Percentiles rank a stretch among this genome's conserved stretches.
phyloP scores from a whole-genome alignment of 192 early-diverging fungal species.

The Coemansia sp. region DNA sequence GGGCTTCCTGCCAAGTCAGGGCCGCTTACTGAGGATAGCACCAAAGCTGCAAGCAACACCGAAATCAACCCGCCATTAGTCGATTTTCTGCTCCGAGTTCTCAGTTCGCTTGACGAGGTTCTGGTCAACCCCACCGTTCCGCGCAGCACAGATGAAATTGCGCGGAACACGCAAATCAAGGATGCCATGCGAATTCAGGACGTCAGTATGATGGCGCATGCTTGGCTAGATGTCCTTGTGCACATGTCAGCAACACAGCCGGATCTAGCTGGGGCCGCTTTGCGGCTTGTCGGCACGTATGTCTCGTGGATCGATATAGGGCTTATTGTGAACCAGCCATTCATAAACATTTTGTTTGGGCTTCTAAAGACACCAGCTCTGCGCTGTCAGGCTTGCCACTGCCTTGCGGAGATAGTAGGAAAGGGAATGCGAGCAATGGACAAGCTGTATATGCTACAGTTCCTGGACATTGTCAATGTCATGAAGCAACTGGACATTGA shows the following conservation, averaged over 20 bases:
- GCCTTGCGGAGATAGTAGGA: conserved; percentile 79
- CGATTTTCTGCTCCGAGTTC: conserved; percentile 80
- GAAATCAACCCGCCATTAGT: conserved; percentile 53
- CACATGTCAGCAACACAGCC: conserved; percentile 57
- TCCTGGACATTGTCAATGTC: conserved; percentile 52
- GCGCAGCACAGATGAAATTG: conserved; percentile 64
- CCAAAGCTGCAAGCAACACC: conserved; percentile 52
- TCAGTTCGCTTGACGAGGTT: conserved; percentile 83
- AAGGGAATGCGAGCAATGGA: conserved; percentile 94
- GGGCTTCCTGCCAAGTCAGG: conserved; percentile 51
- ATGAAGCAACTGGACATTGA: conserved; percentile 42
- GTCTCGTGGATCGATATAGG: conserved; percentile 96
- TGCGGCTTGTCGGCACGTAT: conserved; percentile 82
- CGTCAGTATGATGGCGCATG: conserved; percentile 67
- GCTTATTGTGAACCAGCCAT: conserved; percentile 80
- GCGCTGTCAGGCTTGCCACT: conserved; percentile 75
- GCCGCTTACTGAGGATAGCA: conserved; percentile 43
- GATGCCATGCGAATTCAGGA: conserved; percentile 86
- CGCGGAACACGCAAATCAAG: conserved; percentile 82
- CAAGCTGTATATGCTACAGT: conserved; percentile 83
- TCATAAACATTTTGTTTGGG: conserved; percentile 74
- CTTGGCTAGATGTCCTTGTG: conserved; percentile 75
- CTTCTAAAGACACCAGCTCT: conserved; percentile 64
- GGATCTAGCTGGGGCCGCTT: conserved; percentile 63
- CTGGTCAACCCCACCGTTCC: conserved; percentile 74